Percentiles rank a stretch among this genome's conserved stretches.
These are phyloP conservation scores for Leccinum broughii DNA, from an alignment of 768 basidiomycete genomes.

Conservation along the genomic window DNA sequence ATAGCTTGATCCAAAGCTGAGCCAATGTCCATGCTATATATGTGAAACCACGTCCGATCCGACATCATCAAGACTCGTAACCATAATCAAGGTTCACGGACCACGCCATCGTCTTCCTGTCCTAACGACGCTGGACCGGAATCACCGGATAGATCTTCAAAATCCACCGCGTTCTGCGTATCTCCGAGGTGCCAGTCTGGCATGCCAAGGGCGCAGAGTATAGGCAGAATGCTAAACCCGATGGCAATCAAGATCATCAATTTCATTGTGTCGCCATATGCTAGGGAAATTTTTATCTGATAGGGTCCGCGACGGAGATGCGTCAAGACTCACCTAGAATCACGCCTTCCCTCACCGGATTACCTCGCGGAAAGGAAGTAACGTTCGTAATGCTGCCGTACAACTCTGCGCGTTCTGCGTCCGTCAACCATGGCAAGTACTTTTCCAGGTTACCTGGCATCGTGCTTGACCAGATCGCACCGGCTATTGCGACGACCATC, in stretches of 20 bases:
- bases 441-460: constrained; percentile 64
- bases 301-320: not conserved
- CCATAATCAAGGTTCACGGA: not conserved
- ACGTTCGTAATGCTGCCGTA: constrained; percentile 60
- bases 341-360: constrained; percentile 64
- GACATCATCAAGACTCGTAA: not conserved
- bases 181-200: constrained; percentile 69
- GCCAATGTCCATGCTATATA: not conserved
- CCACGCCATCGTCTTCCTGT: not conserved
- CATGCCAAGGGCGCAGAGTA: constrained; percentile 59
- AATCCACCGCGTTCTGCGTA: constrained; percentile 68
- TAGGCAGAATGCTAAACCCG: constrained; percentile 54
- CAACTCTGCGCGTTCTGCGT: constrained; percentile 43
- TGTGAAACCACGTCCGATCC: not conserved
- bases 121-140: constrained; percentile 9
- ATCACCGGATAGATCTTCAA: constrained; percentile 14
- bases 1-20: not conserved
- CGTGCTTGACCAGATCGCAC: constrained; percentile 60
- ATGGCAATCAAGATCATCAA: constrained; percentile 56
- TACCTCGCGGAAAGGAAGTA: constrained; percentile 45
- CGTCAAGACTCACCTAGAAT: constrained; percentile 44
- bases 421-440: constrained; percentile 51
- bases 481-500: constrained; percentile 39
- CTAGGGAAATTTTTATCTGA: constrained; percentile 21
- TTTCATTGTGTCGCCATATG: constrained; percentile 58